phyloP scores from a whole-genome alignment of 352 stramenopile genomes.

The Phytophthora fragariaefolia region DNA sequence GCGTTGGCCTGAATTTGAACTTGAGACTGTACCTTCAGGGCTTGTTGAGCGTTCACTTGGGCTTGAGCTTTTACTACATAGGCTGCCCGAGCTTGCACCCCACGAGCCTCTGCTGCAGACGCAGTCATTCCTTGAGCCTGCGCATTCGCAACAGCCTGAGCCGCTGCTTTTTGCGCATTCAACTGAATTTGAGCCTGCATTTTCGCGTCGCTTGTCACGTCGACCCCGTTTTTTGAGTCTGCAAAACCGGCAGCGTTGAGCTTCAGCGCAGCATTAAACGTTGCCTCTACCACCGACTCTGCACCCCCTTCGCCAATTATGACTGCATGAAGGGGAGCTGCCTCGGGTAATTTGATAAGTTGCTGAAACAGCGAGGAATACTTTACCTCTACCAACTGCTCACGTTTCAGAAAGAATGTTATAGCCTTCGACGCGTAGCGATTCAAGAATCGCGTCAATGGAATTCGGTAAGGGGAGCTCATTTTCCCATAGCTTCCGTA shows the following conservation, averaged over 20 bases:
- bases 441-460: constrained; percentile 94
- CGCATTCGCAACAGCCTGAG: constrained; percentile 76
- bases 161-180: constrained; percentile 85
- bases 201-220: constrained; percentile 72
- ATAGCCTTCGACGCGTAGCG: constrained; percentile 87
- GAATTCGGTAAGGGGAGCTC: constrained; percentile 92
- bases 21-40: constrained; percentile 86
- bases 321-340: constrained; percentile 85
- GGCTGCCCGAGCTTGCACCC: constrained; percentile 82
- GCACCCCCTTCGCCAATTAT: constrained; percentile 89
- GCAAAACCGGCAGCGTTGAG: constrained; percentile 46
- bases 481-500: constrained; percentile 92
- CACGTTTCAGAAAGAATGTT: constrained; percentile 89
- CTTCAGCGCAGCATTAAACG: constrained; percentile 87
- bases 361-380: constrained; percentile 96
- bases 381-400: constrained; percentile 82
- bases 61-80: constrained; percentile 88
- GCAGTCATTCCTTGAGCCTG: constrained; percentile 81
- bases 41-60: constrained; percentile 86
- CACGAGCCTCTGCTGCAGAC: constrained; percentile 73
- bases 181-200: constrained; percentile 88
- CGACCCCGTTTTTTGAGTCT: constrained; percentile 38
- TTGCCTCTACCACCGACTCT: constrained; percentile 92
- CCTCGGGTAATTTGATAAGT: constrained; percentile 93
- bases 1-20: constrained; percentile 91